A percentile compares a stretch with the other conserved stretches of the same genome.
Evolutionary conservation across 2,329 filamentous ascomycete genomes (phyloP).

Genomic region (Gaeumannomyces sp.): DNA sequence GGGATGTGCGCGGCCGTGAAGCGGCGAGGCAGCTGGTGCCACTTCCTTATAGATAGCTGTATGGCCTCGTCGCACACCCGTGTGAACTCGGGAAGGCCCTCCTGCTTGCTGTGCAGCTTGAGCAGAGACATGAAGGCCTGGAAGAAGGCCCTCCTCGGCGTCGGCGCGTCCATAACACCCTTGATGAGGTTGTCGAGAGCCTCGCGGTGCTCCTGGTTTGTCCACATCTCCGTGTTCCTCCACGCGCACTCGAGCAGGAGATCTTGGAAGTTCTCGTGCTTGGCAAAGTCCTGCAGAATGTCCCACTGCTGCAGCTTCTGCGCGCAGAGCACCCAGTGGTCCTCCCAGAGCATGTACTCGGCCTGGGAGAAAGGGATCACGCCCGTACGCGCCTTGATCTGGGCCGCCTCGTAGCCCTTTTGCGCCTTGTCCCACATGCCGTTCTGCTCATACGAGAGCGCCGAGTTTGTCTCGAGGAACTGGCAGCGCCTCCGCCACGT

Average conservation of each 20-base stretch:
- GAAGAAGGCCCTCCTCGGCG: conserved; percentile 90
- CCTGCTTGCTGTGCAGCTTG: conserved; percentile 86
- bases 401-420: conserved; percentile 90
- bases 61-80: conserved; percentile 94
- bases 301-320: conserved; percentile 99
- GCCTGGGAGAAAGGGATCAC: conserved; percentile 94
- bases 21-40: conserved; percentile 92
- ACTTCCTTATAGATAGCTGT: conserved; percentile 93
- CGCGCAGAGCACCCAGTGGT: conserved; percentile 96
- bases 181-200: conserved; percentile 91
- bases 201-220: conserved; percentile 76
- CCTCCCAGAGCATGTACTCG: conserved; percentile 99
- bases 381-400: conserved; percentile 93
- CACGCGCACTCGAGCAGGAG: conserved; percentile 91
- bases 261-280: conserved; percentile 98
- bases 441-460: conserved; percentile 95
- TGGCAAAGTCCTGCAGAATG: conserved; percentile 92
- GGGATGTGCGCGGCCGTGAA: conserved; percentile 95
- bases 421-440: conserved; percentile 99
- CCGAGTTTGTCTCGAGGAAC: conserved; percentile 96
- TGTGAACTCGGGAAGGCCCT: conserved; percentile 73
- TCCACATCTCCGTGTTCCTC: conserved; percentile 95
- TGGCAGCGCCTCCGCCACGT: conserved; percentile 93
- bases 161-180: conserved; percentile 94
- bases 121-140: conserved; percentile 96